phyloP scores from a whole-genome alignment of 1,139 yeast species.

The Sugiyamaella novakii region DNA sequence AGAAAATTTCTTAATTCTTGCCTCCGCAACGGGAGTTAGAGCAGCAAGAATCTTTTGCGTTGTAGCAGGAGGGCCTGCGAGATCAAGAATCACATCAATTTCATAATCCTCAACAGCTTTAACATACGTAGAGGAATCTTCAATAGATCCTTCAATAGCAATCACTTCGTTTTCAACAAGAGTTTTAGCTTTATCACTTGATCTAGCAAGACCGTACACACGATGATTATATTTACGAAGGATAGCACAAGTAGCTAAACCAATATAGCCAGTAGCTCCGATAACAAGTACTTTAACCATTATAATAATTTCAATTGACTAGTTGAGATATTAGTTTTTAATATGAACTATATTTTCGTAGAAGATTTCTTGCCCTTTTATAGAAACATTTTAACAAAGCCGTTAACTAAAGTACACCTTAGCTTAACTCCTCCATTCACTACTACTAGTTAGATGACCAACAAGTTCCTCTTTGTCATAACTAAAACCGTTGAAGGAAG shows the following conservation, averaged over 20 bases:
- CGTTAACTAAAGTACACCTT: neutral
- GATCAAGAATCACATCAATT: constrained; percentile 22
- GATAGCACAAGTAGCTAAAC: constrained; percentile 17
- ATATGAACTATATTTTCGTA: neutral
- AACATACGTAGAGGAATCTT: constrained; percentile 14
- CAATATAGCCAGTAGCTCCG: constrained; percentile 29
- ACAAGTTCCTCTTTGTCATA: neutral
- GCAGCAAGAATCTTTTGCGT: constrained; percentile 10
- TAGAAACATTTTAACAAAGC: no score
- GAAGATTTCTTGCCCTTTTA: neutral
- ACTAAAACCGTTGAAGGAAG: no score
- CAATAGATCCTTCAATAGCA: constrained; percentile 21
- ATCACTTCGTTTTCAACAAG: constrained; percentile 18
- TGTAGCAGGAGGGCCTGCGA: constrained; percentile 20
- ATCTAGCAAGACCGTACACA: constrained; percentile 26
- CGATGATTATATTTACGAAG: constrained; percentile 23
- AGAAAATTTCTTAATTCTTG: constrained; percentile 2
- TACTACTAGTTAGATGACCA: neutral
- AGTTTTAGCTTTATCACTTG: constrained; percentile 18
- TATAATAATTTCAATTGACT: neutral
- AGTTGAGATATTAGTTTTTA: neutral
- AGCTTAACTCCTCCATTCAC: neutral
- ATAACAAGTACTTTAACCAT: constrained; percentile 23
- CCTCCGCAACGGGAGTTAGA: constrained; percentile 15
- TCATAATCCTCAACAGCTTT: constrained; percentile 18